phyloP scores from a whole-genome alignment of 179 eudicot species.

The Amaranthus tricolor region DNA sequence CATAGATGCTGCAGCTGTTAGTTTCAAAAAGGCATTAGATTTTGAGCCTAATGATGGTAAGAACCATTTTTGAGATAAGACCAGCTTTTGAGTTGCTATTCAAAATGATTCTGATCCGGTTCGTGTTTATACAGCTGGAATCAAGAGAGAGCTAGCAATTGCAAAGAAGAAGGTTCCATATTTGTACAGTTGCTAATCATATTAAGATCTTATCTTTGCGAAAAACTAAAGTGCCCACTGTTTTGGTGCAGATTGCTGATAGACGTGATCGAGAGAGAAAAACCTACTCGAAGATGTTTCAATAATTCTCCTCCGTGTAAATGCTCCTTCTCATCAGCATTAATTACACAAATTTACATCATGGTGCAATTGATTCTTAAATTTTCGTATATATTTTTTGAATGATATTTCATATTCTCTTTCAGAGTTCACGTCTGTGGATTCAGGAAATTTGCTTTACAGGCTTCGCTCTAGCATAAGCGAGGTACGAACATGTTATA shows the following conservation, averaged over 20 bases:
- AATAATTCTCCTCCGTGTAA: slow-evolving; percentile 12
- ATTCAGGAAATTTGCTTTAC: slow-evolving; percentile 21
- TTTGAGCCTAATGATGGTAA: slow-evolving; percentile 87
- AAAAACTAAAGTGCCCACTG: neutral
- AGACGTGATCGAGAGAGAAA: slow-evolving; percentile 50
- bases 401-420: neutral
- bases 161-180: slow-evolving; percentile 67
- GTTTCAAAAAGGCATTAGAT: slow-evolving; percentile 72
- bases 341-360: neutral
- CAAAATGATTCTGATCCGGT: neutral
- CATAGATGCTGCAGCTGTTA: slow-evolving; percentile 73
- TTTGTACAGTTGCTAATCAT: neutral
- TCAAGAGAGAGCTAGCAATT: slow-evolving; percentile 64
- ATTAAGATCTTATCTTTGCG: neutral
- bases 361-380: neutral
- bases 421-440: slow-evolving; percentile 10
- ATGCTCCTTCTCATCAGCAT: neutral
- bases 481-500: slow-evolving; percentile 13
- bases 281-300: slow-evolving; percentile 46
- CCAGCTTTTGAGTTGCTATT: neutral
- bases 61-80: slow-evolving; percentile 9
- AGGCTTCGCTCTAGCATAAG: slow-evolving; percentile 9
- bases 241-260: slow-evolving; percentile 53
- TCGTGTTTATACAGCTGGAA: slow-evolving; percentile 52
- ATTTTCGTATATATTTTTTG: neutral